Conservation (phyloP, 805 yeast species). For the Spencermartinsiella europaea region DNA sequence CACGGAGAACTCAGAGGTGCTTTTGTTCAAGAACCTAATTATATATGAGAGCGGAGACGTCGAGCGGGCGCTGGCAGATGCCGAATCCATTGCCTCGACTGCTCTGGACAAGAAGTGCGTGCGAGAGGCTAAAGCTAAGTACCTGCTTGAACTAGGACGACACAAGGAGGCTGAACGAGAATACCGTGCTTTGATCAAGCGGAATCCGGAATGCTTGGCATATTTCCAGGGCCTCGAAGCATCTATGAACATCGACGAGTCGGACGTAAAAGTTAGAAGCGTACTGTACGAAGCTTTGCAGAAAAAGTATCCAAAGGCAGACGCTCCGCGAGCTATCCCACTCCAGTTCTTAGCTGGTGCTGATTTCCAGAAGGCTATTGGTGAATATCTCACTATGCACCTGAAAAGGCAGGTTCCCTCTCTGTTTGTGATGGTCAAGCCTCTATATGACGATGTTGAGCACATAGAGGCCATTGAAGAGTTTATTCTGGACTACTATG, state of each 20-base stretch:
- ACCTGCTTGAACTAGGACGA: conserved; percentile 52
- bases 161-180: conserved; percentile 59
- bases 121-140: conserved; percentile 62
- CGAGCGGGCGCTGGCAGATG: conserved; percentile 55
- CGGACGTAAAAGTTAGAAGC: conserved; percentile 39
- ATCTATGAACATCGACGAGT: conserved; percentile 51
- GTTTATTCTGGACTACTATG: conserved; percentile 48
- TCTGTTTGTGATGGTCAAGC: conserved; percentile 78
- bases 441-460: conserved; percentile 52
- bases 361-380: conserved; percentile 44
- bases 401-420: conserved; percentile 85
- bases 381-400: conserved; percentile 53
- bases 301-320: conserved; percentile 73
- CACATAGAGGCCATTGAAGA: conserved; percentile 43
- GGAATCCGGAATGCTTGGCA: conserved; percentile 75
- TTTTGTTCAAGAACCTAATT: conserved; percentile 64
- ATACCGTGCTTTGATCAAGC: conserved; percentile 64
- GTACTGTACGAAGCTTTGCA: conserved; percentile 62
- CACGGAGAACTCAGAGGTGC: conserved; percentile 77
- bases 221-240: conserved; percentile 67
- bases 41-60: conserved; percentile 60
- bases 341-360: conserved; percentile 43
- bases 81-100: conserved; percentile 49
- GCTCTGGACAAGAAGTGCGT: conserved; percentile 56
- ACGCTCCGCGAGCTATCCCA: conserved; percentile 75